Evolutionary conservation across 495 filamentous ascomycete species (phyloP).

Genomic region (Penicillium psychrofluorescens): DNA sequence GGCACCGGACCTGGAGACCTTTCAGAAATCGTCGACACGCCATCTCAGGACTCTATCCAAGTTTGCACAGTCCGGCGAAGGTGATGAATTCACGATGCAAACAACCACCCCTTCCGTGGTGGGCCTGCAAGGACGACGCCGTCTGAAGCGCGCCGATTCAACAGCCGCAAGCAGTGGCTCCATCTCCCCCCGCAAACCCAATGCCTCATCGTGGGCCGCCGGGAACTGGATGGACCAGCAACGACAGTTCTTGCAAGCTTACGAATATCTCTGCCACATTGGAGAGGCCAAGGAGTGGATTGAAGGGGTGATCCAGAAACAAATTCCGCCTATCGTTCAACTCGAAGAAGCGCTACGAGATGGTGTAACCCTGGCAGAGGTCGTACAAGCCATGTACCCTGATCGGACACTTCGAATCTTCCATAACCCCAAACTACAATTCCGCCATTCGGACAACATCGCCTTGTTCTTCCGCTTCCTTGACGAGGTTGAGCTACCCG

Average conservation of each 20-base stretch:
- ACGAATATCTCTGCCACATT: conserved; percentile 98
- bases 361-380: conserved; percentile 89
- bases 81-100: conserved; percentile 72
- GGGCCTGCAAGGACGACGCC: conserved; percentile 75
- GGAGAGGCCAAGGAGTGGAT: conserved; percentile 99
- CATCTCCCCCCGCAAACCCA: conserved; percentile 39
- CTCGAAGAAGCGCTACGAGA: conserved; percentile 89
- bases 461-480: conserved; percentile 89
- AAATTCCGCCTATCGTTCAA: conserved; percentile 92
- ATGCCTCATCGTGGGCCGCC: conserved; percentile 65
- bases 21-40: conserved; percentile 78
- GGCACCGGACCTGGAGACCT: conserved; percentile 64
- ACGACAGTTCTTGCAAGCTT: conserved; percentile 91
- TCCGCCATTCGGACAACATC: conserved; percentile 95
- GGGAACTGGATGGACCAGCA: conserved; percentile 99
- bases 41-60: conserved; percentile 85
- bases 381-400: conserved; percentile 87
- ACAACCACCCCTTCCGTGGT: conserved; percentile 73
- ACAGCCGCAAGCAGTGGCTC: conserved; percentile 37
- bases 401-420: conserved; percentile 74
- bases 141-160: conserved; percentile 68
- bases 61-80: conserved; percentile 65
- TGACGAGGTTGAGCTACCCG: conserved; percentile 87
- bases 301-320: conserved; percentile 82
- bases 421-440: conserved; percentile 74